These are phyloP conservation scores for Pichia exigua DNA, from an alignment of 805 yeast genomes.

Conservation along the genomic window DNA sequence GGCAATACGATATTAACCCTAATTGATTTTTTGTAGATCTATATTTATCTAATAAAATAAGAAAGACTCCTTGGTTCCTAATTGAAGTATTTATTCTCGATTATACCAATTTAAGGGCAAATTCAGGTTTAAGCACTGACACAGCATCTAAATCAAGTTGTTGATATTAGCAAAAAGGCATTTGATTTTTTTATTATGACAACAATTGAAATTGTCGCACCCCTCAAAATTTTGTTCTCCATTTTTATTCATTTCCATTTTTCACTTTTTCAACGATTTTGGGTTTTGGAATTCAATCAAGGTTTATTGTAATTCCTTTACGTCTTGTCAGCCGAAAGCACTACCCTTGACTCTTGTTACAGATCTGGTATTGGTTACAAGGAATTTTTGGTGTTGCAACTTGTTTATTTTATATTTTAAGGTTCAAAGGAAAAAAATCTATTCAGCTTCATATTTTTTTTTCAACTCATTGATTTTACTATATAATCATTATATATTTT, in stretches of 20 bases:
- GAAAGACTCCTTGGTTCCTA: too few relatives aligned
- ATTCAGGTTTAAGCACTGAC: too few relatives aligned
- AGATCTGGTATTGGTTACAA: not conserved
- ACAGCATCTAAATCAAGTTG: not conserved
- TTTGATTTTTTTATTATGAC: not conserved
- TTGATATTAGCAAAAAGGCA: not conserved
- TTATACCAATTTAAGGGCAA: too few relatives aligned
- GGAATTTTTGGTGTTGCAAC: not conserved
- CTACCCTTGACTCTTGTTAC: not conserved
- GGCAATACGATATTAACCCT: too few relatives aligned
- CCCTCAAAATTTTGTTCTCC: not conserved
- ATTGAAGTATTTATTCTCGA: too few relatives aligned
- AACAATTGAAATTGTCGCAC: not conserved
- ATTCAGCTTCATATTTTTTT: not conserved
- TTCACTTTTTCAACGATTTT: not conserved
- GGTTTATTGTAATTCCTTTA: not conserved
- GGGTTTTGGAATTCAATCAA: not conserved
- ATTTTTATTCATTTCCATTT: not conserved
- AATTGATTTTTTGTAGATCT: too few relatives aligned
- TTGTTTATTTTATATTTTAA: not conserved
- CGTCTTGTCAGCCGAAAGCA: not conserved
- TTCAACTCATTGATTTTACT: not conserved
- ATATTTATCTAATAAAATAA: too few relatives aligned
- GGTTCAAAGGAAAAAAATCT: not conserved
- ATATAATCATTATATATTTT: not conserved